phyloP scores from a whole-genome alignment of 306 rosid genomes.

The Rosa multiflora region DNA sequence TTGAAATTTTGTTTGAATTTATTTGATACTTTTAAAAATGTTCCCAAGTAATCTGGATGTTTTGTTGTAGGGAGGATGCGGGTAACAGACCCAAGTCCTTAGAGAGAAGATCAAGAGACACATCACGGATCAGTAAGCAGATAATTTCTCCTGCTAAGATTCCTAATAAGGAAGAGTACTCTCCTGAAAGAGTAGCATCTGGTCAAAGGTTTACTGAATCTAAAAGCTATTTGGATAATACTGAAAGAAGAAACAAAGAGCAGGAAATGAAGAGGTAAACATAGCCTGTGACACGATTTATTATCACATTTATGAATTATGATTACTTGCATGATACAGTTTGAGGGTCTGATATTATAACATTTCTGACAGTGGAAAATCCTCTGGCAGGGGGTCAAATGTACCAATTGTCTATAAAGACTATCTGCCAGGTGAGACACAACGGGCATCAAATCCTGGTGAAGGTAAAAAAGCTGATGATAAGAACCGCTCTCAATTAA shows the following conservation, averaged over 20 bases:
- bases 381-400: constrained; percentile 39
- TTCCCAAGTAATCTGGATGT: neutral
- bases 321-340: constrained; percentile 13
- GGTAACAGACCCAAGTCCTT: constrained; percentile 43
- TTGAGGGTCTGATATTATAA: constrained; percentile 31
- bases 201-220: constrained; percentile 33
- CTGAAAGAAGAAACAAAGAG: constrained; percentile 41
- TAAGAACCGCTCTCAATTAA: constrained; percentile 41
- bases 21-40: constrained; percentile 14
- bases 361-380: constrained; percentile 50
- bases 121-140: constrained; percentile 40
- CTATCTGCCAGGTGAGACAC: constrained; percentile 43
- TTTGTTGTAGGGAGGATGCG: constrained; percentile 43
- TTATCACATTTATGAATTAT: constrained; percentile 8
- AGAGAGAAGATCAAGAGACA: constrained; percentile 37
- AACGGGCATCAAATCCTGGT: constrained; percentile 35
- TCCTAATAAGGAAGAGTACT: constrained; percentile 33
- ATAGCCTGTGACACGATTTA: constrained; percentile 20
- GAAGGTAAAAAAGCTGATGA: constrained; percentile 49
- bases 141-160: constrained; percentile 46
- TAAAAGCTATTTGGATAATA: constrained; percentile 28
- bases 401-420: constrained; percentile 40
- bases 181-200: constrained; percentile 45
- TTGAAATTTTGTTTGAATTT: constrained; percentile 7
- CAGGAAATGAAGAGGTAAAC: constrained; percentile 47